Conservation (phyloP, 2,329 filamentous ascomycete genomes). For the Fusarium beomiforme region DNA sequence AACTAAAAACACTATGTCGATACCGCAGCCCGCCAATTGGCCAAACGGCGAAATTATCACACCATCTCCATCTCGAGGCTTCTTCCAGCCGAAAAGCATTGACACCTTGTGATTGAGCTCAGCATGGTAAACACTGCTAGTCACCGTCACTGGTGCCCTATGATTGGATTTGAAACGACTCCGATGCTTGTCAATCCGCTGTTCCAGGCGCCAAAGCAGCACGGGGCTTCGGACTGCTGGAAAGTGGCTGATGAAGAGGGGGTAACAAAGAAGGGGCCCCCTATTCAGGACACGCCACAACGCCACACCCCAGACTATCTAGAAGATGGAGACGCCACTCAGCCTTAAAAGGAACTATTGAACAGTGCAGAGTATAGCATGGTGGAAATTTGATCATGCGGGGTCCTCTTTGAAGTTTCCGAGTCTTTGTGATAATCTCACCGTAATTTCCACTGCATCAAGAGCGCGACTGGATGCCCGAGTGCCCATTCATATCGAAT, state of each 20-base stretch:
- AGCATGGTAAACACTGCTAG: too few species aligned
- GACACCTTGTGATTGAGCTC: not conserved
- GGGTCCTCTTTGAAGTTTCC: not conserved
- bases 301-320: not conserved
- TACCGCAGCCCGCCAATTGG: not conserved
- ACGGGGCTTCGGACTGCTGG: too few species aligned
- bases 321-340: not conserved
- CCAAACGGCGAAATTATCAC: not conserved
- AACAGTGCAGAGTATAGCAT: too few species aligned
- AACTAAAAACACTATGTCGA: not conserved
- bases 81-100: not conserved
- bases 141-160: too few species aligned
- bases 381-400: not conserved
- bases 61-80: not conserved
- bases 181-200: too few species aligned
- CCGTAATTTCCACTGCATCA: not conserved
- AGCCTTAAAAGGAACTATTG: rapidly evolving
- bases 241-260: too few species aligned
- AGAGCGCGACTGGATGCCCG: too few species aligned
- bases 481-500: too few species aligned
- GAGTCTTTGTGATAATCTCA: rapidly evolving
- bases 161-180: too few species aligned
- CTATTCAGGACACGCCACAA: not conserved
- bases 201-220: rapidly evolving
- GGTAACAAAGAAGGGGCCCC: not conserved